These are phyloP conservation scores for Backusella macrospora DNA, from an alignment of 192 early-diverging fungal genomes.

Conservation along the genomic window DNA sequence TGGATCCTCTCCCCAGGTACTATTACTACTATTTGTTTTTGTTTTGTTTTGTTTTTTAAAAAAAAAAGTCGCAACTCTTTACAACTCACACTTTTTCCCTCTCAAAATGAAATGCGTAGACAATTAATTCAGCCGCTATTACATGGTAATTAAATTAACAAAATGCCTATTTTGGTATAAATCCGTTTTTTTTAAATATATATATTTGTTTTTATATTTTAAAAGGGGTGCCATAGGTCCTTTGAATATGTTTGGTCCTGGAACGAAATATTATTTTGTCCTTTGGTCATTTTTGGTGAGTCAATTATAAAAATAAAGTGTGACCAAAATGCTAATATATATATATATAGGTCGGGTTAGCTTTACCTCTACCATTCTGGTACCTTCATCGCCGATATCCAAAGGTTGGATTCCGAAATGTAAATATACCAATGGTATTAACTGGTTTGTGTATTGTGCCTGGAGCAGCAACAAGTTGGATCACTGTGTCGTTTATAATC, in stretches of 20 bases:
- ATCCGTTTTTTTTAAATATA: slow-evolving; percentile 17
- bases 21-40: not conserved
- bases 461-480: slow-evolving; percentile 42
- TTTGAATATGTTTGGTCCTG: slow-evolving; percentile 36
- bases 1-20: slow-evolving; percentile 18
- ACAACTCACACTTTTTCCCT: too few species aligned
- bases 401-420: slow-evolving; percentile 32
- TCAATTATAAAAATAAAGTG: not conserved
- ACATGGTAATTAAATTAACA: slow-evolving; percentile 30
- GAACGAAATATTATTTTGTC: slow-evolving; percentile 44
- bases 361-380: slow-evolving; percentile 56
- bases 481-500: slow-evolving; percentile 50
- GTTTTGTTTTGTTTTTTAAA: not conserved
- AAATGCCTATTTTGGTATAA: too few species aligned
- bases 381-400: slow-evolving; percentile 54
- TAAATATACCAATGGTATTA: slow-evolving; percentile 57
- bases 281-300: slow-evolving; percentile 49
- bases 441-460: slow-evolving; percentile 42
- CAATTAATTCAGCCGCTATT: slow-evolving; percentile 31
- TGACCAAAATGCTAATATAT: not conserved
- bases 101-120: not conserved
- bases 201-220: not conserved
- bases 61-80: not conserved
- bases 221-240: slow-evolving; percentile 27
- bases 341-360: slow-evolving; percentile 37